Conservation (phyloP, 2,329 filamentous ascomycete genomes). For the Fusarium albosuccineum region DNA sequence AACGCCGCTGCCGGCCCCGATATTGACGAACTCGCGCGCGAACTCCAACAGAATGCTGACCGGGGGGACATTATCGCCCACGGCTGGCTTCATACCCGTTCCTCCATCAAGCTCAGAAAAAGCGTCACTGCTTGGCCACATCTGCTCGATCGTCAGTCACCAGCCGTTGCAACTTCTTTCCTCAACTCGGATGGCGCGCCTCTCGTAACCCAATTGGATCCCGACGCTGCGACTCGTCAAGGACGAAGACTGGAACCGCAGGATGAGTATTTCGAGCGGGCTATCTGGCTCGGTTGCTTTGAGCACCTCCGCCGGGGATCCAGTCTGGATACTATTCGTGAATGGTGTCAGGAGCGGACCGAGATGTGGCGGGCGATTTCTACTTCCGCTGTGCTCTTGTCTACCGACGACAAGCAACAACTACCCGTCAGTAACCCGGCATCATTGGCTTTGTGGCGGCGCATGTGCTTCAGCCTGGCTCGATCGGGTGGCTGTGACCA, state of each 20-base stretch:
- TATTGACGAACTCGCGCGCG: constrained; percentile 80
- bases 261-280: constrained; percentile 89
- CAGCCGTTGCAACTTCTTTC: constrained; percentile 67
- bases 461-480: constrained; percentile 80
- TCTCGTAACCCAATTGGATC: constrained; percentile 89
- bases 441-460: constrained; percentile 77
- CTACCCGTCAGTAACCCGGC: constrained; percentile 53
- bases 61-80: constrained; percentile 85
- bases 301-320: constrained; percentile 91
- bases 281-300: constrained; percentile 94
- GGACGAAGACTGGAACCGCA: constrained; percentile 80
- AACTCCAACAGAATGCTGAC: constrained; percentile 81
- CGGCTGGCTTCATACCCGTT: constrained; percentile 93
- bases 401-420: constrained; percentile 60
- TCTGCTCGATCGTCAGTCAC: constrained; percentile 72
- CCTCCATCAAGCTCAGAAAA: constrained; percentile 91
- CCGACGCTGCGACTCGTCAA: constrained; percentile 88
- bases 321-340: constrained; percentile 77
- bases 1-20: constrained; percentile 78
- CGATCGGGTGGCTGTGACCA: constrained; percentile 77
- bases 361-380: constrained; percentile 91
- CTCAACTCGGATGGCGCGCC: constrained; percentile 71
- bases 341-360: constrained; percentile 88
- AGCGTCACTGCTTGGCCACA: constrained; percentile 77
- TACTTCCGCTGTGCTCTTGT: constrained; percentile 78